Conservation (phyloP, 768 basidiomycete genomes). For the Sistotremastrum niveocremeum region DNA sequence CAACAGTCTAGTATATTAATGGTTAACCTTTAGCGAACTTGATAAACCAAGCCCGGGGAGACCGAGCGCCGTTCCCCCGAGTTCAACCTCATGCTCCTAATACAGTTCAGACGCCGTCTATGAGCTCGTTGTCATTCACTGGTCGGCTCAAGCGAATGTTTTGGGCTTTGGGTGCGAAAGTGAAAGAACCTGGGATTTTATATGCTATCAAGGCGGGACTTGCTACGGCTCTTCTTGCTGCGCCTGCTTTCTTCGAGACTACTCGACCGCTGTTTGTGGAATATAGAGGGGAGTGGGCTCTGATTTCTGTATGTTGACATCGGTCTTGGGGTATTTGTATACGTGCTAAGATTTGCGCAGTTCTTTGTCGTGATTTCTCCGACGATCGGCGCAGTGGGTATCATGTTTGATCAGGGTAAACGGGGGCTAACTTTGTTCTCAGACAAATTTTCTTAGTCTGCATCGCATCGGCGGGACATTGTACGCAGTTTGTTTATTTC, state of each 20-base stretch:
- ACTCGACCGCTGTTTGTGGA: slow-evolving; percentile 69
- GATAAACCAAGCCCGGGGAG: slow-evolving; percentile 38
- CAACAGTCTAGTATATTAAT: neutral
- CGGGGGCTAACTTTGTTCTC: slow-evolving; percentile 5
- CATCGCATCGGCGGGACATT: slow-evolving; percentile 80
- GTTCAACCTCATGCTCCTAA: slow-evolving; percentile 72
- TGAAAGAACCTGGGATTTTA: slow-evolving; percentile 65
- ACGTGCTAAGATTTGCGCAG: slow-evolving; percentile 20
- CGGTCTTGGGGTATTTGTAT: neutral
- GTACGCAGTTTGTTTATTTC: slow-evolving; percentile 27
- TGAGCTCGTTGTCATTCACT: slow-evolving; percentile 40
- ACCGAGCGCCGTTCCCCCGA: slow-evolving; percentile 64
- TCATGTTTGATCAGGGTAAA: slow-evolving; percentile 5
- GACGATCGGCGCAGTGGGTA: slow-evolving; percentile 69
- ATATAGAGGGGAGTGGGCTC: slow-evolving; percentile 88
- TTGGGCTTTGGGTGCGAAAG: slow-evolving; percentile 53
- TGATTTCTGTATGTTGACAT: slow-evolving; percentile 60
- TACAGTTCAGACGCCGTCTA: slow-evolving; percentile 68
- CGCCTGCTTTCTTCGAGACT: slow-evolving; percentile 75
- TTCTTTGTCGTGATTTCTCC: slow-evolving; percentile 88
- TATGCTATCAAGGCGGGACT: slow-evolving; percentile 83
- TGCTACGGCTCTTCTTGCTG: slow-evolving; percentile 68
- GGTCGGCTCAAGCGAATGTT: slow-evolving; percentile 54
- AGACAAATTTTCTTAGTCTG: slow-evolving; percentile 79
- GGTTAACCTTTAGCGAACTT: slow-evolving; percentile 20